phyloP scores from a whole-genome alignment of 1,139 yeast genomes.

The Blastobotrys capitulatus region DNA sequence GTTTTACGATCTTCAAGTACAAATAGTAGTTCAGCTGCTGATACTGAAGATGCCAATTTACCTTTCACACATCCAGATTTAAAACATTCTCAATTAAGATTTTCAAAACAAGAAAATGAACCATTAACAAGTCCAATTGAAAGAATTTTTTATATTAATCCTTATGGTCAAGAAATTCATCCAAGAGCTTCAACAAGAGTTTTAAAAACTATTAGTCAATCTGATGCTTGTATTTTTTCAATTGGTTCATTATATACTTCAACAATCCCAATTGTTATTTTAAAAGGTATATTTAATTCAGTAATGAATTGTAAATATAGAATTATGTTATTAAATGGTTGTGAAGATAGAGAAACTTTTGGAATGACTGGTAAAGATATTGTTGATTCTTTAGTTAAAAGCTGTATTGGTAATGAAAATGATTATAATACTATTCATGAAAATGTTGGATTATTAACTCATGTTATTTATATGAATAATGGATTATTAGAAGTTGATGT shows the following conservation, averaged over 20 bases:
- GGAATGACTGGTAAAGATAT: conserved; percentile 47
- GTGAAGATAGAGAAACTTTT: conserved; percentile 68
- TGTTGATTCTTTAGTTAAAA: not conserved
- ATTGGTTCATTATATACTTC: conserved; percentile 90
- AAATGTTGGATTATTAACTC: too few species aligned
- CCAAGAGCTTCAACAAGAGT: conserved; percentile 72
- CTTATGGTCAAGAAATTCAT: conserved; percentile 81
- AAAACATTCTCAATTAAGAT: conserved; percentile 66
- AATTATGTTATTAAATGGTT: conserved; percentile 59
- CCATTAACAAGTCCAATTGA: conserved; percentile 66
- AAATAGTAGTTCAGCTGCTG: conserved; percentile 18
- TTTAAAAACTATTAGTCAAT: conserved; percentile 42
- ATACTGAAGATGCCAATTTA: conserved; percentile 57
- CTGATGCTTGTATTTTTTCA: conserved; percentile 60
- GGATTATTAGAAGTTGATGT: conserved; percentile 3
- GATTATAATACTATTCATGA: too few species aligned
- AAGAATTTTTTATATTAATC: conserved; percentile 74
- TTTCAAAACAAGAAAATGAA: conserved; percentile 49
- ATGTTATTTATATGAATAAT: conserved; percentile 1
- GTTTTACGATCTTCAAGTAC: too few species aligned
- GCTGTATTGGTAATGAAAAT: conserved; percentile 51
- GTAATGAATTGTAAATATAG: conserved; percentile 17
- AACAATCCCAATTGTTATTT: conserved; percentile 66
- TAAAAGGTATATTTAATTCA: conserved; percentile 58
- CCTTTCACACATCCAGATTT: conserved; percentile 80